These are phyloP conservation scores for Phylloporus arenicola DNA, from an alignment of 768 basidiomycete genomes.

Conservation along the genomic window DNA sequence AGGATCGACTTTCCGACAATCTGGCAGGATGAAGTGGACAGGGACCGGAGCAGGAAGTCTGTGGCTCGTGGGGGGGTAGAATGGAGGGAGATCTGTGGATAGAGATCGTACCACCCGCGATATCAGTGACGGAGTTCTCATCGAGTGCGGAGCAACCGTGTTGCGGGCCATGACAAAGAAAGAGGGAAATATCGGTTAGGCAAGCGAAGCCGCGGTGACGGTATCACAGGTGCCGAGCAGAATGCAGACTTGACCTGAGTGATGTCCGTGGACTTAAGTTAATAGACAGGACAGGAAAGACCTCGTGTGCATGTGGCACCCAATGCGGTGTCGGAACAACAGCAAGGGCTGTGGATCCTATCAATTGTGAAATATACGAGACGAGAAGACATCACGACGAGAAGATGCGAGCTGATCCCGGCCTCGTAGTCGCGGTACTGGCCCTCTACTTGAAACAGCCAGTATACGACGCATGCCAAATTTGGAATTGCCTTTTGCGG, in stretches of 20 bases:
- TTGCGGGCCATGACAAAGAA: conserved; percentile 28
- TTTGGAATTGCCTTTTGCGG: conserved; percentile 24
- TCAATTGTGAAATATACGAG: conserved; percentile 10
- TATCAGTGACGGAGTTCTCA: conserved; percentile 19
- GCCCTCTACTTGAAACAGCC: not conserved
- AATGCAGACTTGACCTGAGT: conserved; percentile 23
- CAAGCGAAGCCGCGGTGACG: conserved; percentile 36
- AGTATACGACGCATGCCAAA: conserved; percentile 16
- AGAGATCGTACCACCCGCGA: conserved; percentile 14
- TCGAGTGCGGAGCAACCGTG: conserved; percentile 22
- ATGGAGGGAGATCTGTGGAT: conserved; percentile 14
- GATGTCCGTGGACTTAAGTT: conserved; percentile 39
- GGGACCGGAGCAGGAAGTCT: conserved; percentile 17
- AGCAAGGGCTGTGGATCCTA: conserved; percentile 17
- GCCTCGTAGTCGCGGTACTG: conserved; percentile 5
- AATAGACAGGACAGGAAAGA: conserved; percentile 32
- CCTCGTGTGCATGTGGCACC: conserved; percentile 34
- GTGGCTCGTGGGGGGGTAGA: conserved; percentile 16
- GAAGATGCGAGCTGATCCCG: conserved; percentile 14
- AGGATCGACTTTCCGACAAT: conserved; percentile 37
- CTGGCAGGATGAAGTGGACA: conserved; percentile 23
- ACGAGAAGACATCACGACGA: conserved; percentile 1
- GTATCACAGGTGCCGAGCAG: conserved; percentile 32
- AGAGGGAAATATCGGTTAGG: conserved; percentile 31
- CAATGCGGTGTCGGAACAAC: conserved; percentile 27